Evolutionary conservation across 2,329 filamentous ascomycete genomes (phyloP), one percentile per base, ranked within the genome.

Genomic region (Amylocarpus encephaloides): DNA sequence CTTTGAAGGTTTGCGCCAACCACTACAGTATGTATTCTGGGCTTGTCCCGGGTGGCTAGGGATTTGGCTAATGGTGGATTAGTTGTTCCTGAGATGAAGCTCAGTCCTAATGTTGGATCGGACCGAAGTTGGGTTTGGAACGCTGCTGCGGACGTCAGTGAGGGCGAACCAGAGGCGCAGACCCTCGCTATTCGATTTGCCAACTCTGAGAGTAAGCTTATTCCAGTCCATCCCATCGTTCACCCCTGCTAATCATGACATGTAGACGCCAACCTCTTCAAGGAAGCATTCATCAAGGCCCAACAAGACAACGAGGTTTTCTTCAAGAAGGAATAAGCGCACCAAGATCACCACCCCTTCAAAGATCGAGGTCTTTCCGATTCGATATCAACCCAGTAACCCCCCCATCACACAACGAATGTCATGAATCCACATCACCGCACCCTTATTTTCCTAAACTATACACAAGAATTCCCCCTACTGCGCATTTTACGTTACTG

Each of bases 51-150:
- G n/a, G 39, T 9, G 30, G 26, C 33, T 29, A 10, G 26, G 33
- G 36, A 13, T 41, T 29, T 43, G n/a, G 32, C 38, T 57, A 61
- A 61, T 60, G 51, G 16, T 50, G 42, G 18, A 45, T 36, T 62
- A 95, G 91, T 98, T 67, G 89, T 95, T 55, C 92, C 92, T 57
- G 92, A 96, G 73, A 97, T 98, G 92, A 96, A 95, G 78, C 85
- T 98, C 58, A 92, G 88, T 56, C 90, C 93, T 73, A 98, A 98
- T 70, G 91, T 97, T 61, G 93, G 93, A 66, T 95, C 88, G 66
- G 93, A 98, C 77, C 87, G 93, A 71, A 94, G 87, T 76, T 98
- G 93, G 93, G 93, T 98, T 61, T 98, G 93, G 93, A 97, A 95
- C 67, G 92, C 91, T 53, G 86, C 91, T 51, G 93, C 93, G 60